Evolutionary conservation across 2,329 filamentous ascomycete species (phyloP), one percentile per base, ranked within the genome.

Genomic region (Colletotrichum orchidophilum): DNA sequence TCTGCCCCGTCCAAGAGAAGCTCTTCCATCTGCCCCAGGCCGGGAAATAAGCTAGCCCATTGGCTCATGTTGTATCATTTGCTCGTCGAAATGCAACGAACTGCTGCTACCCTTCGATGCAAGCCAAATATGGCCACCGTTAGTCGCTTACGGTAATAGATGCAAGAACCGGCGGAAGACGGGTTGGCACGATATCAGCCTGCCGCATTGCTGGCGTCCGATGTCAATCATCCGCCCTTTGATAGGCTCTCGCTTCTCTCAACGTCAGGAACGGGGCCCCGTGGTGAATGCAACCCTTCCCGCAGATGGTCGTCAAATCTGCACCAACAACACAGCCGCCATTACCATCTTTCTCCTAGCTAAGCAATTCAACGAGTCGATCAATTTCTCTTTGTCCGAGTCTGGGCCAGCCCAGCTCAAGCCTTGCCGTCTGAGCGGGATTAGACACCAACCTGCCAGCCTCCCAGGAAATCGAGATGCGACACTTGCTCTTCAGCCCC

Each of bases 211-310:
- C 60, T 57, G 70, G 66, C 70, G 27, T 72, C 60, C 60, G 50
- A 72, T 49, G 70, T 70, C 60, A 39, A 61, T 52, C 35, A 12
- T 24, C 64, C 26, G 15, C 33, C 42, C 49, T 42, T 21, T 70
- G 54, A 72, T 72, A 70, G 66, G 58, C 66, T 50, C 27, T 53
- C 24, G 66, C 66, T 26, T 24, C 49, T 29, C 64, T 50, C 70
- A 65, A 52, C 58, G 53, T 71, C 53, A 70, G 66, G 70, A 61
- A 72, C 66, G n/a, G 29, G 21, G 55, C 35, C 50, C 39, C 35
- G 49, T 65, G 52, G 26, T 72, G 60, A 60, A 65, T 70, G 66
- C 66, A 72, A 72, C 66, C 70, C 54, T 61, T 59, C 35, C 66
- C 60, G 60, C 66, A 71, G 63, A 54, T 59, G 68, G 50, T 62